Evolutionary conservation across 1,139 yeast species (phyloP).

Genomic region (Candida dubliniensis): DNA sequence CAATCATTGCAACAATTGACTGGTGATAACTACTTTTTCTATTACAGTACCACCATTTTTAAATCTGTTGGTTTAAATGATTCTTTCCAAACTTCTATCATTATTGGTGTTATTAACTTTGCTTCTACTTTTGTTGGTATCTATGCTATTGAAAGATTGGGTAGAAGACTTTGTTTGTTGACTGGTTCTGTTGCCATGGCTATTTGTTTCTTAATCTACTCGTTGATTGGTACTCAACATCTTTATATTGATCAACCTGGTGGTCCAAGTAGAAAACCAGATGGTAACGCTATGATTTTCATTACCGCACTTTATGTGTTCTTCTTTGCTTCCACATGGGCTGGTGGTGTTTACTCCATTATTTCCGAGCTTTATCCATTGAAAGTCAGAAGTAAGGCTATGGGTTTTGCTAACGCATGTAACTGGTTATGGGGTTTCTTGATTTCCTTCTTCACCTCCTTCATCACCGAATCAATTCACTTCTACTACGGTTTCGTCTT

Average conservation of each 20-base stretch:
- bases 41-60: slow-evolving; percentile 78
- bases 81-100: slow-evolving; percentile 73
- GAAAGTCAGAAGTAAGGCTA: slow-evolving; percentile 76
- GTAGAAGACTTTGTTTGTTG: slow-evolving; percentile 67
- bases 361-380: slow-evolving; percentile 79
- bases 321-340: slow-evolving; percentile 87
- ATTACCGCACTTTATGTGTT: slow-evolving; percentile 77
- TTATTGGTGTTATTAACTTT: slow-evolving; percentile 77
- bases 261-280: slow-evolving; percentile 38
- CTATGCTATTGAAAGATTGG: slow-evolving; percentile 65
- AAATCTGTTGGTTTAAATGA: slow-evolving; percentile 77
- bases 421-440: slow-evolving; percentile 83
- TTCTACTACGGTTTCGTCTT: slow-evolving; percentile 71
- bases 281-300: slow-evolving; percentile 76
- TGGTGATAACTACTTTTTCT: slow-evolving; percentile 81
- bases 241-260: slow-evolving; percentile 56
- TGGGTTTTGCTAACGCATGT: slow-evolving; percentile 71
- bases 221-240: slow-evolving; percentile 57
- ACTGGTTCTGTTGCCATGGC: slow-evolving; percentile 49
- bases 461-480: slow-evolving; percentile 49
- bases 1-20: slow-evolving; percentile 76
- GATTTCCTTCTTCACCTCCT: slow-evolving; percentile 74
- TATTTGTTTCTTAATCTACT: slow-evolving; percentile 59
- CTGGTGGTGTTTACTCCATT: slow-evolving; percentile 78
- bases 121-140: slow-evolving; percentile 70